Conservation (phyloP, 2,329 filamentous ascomycete genomes). For the Talaromyces sp. region DNA sequence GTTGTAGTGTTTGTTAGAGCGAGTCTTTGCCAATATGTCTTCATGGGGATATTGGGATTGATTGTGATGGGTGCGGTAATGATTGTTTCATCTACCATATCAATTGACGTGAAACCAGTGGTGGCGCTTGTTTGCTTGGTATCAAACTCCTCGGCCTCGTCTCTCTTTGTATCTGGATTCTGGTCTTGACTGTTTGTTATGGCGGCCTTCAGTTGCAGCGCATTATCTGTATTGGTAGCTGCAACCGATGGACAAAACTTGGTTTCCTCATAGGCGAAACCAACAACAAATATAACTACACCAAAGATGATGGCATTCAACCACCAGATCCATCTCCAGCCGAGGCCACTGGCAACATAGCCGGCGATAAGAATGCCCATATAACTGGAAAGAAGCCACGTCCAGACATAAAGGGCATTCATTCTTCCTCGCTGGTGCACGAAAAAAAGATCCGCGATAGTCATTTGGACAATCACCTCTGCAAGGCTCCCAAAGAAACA, state of each 20-base stretch:
- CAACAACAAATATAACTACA: slow-evolving; percentile 37
- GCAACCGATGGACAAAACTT: slow-evolving; percentile 24
- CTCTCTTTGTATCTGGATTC: not conserved
- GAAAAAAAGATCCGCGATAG: slow-evolving; percentile 49
- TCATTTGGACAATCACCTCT: slow-evolving; percentile 49
- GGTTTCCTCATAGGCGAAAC: slow-evolving; percentile 48
- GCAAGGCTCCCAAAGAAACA: slow-evolving; percentile 45
- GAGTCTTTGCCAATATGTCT: slow-evolving; percentile 3
- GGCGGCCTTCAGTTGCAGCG: not conserved
- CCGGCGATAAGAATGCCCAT: slow-evolving; percentile 26
- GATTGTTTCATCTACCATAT: not conserved
- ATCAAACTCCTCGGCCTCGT: not conserved
- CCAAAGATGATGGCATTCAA: slow-evolving; percentile 44
- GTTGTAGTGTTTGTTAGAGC: not conserved
- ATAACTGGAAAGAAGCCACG: slow-evolving; percentile 28
- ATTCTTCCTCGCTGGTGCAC: slow-evolving; percentile 48
- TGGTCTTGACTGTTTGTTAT: not conserved
- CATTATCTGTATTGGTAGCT: not conserved
- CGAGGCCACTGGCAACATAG: slow-evolving; percentile 38
- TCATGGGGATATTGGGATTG: slow-evolving; percentile 8
- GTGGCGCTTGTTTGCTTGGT: not conserved
- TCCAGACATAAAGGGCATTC: slow-evolving; percentile 48
- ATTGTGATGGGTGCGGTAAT: not conserved
- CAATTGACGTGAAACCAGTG: not conserved
- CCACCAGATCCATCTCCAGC: slow-evolving; percentile 54